Base-by-base conservation (phyloP, 768 basidiomycete genomes). In the Termitomyces sp. region DNA sequence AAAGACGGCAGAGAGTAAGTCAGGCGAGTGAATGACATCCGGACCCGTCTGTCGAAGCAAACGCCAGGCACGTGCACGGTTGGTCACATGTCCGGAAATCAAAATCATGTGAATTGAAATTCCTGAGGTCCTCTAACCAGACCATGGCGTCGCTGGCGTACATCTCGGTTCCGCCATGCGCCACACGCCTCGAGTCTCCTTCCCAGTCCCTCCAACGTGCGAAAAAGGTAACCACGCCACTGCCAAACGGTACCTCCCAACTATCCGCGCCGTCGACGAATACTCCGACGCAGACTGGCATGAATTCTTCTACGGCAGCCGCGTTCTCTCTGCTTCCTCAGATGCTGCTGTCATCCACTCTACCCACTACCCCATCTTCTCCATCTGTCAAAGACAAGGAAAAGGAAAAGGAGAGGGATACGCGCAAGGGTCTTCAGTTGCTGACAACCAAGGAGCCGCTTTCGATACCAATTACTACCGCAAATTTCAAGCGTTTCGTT, bases 401-500 rank as follows among this genome's bases (percentile, higher is more conserved):
- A 51, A 62, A 66, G 48, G 57, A 61, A 55, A 64, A n/a, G 24
- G 36, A n/a, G n/a, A n/a, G n/a, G n/a, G n/a, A 68, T 54, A 36
- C 46, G 66, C 51, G 46, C 13, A 41, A 26, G 37, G 54, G 71
- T 57, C 53, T 59, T 36, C 61, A 58, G 2, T 70, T 89, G 29
- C 64, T 90, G 15, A 83, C 82, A 18, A 81, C 81, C 1, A 75
- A 76, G 29, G 88, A 89, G 63, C 82, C 90, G 0, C 78, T 96
- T 5, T 91, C 90, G 1, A 73, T 96, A 4, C 88, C 85, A 0
- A 84, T 86, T 28, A 88, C 86, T 61, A 86, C 89, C 1, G 81
- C 78, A 62, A 92, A 94, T 67, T 94, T 94, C 66, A 81, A 86
- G 60, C 76, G 91, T 24, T 95, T 96, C 58, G 81, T 94, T 4